phyloP scores from a whole-genome alignment of 1,139 yeast genomes.

The Scheffersomyces parashehatae region DNA sequence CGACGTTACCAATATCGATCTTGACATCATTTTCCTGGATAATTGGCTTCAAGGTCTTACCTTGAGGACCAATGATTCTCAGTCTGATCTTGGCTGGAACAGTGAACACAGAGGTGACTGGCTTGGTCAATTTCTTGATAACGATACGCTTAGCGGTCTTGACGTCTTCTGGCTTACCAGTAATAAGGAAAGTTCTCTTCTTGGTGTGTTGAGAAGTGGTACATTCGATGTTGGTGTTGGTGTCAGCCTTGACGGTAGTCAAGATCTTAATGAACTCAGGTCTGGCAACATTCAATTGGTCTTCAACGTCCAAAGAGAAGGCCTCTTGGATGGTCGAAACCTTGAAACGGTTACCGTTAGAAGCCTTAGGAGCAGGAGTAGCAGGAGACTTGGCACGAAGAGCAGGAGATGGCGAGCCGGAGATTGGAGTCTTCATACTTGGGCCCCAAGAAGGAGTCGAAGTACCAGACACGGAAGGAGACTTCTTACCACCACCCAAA shows the following conservation, averaged over 20 bases:
- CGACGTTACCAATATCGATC: constrained; percentile 67
- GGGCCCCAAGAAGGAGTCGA: constrained; percentile 35
- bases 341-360: constrained; percentile 21
- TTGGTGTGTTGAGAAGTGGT: constrained; percentile 77
- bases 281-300: constrained; percentile 63
- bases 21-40: constrained; percentile 69
- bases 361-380: constrained; percentile 20
- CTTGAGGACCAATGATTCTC: constrained; percentile 86
- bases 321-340: constrained; percentile 65
- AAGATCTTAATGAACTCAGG: constrained; percentile 67
- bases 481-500: constrained; percentile 49
- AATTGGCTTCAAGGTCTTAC: constrained; percentile 79
- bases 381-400: constrained; percentile 16
- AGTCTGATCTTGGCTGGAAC: constrained; percentile 83
- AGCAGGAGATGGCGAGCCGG: constrained; percentile 19
- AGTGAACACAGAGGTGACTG: constrained; percentile 58
- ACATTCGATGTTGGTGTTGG: constrained; percentile 76
- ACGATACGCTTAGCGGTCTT: constrained; percentile 74
- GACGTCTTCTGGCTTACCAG: constrained; percentile 74
- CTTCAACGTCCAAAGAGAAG: constrained; percentile 66
- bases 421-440: constrained; percentile 36
- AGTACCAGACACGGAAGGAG: constrained; percentile 17
- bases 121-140: constrained; percentile 75
- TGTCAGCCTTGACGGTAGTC: constrained; percentile 58
- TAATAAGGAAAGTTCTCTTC: constrained; percentile 80